phyloP scores from a whole-genome alignment of 2,329 filamentous ascomycete species.

The Fusarium gaditjirri region DNA sequence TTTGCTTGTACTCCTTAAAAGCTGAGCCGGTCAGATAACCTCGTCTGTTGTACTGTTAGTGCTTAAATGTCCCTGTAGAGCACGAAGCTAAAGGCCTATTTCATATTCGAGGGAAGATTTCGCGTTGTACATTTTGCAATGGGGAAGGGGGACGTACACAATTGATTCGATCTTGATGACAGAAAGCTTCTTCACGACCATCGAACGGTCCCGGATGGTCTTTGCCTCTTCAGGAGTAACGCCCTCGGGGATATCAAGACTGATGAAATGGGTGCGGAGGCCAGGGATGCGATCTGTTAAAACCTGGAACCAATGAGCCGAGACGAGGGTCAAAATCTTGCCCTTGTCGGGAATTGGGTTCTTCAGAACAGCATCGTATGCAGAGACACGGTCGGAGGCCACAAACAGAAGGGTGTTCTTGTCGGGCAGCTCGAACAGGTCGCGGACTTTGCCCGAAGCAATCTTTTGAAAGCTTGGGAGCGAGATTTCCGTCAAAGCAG shows the following conservation, averaged over 20 bases:
- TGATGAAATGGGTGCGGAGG: constrained; percentile 64
- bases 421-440: constrained; percentile 81
- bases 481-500: constrained; percentile 31
- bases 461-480: constrained; percentile 51
- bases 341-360: constrained; percentile 62
- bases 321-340: constrained; percentile 58
- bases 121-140: not conserved
- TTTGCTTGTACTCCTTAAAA: constrained; percentile 75
- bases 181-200: constrained; percentile 79
- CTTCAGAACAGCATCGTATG: constrained; percentile 85
- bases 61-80: not conserved
- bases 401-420: constrained; percentile 77
- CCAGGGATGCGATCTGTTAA: constrained; percentile 57
- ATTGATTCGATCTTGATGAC: constrained; percentile 72
- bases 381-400: constrained; percentile 90
- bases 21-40: constrained; percentile 90
- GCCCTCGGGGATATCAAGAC: constrained; percentile 54
- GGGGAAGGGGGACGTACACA: constrained; percentile 15
- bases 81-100: not conserved
- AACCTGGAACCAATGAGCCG: constrained; percentile 66
- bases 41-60: constrained; percentile 48
- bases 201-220: constrained; percentile 72
- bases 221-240: constrained; percentile 55
- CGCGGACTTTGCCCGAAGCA: constrained; percentile 75
- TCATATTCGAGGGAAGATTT: not conserved